Conservation (phyloP, 2,329 filamentous ascomycete genomes). For the Chalaropsis ovoidea region DNA sequence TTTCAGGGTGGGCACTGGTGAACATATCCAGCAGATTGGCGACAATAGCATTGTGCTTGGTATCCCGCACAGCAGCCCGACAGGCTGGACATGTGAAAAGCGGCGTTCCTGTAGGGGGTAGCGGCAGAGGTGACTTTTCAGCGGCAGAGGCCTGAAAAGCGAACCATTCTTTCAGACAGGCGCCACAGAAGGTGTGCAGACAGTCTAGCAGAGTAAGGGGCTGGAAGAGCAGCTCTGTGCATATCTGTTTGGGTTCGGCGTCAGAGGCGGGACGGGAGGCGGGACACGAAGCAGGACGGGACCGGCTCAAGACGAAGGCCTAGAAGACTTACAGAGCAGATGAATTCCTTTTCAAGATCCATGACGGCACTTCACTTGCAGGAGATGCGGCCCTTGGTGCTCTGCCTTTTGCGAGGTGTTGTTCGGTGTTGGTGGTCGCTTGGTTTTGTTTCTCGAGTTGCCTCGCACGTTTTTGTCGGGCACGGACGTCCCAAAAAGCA, state of each 20-base stretch:
- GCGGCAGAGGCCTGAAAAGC: slow-evolving; percentile 59
- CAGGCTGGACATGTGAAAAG: slow-evolving; percentile 87
- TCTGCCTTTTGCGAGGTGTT: background rate
- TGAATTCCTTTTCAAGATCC: slow-evolving; percentile 87
- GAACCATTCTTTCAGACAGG: slow-evolving; percentile 95
- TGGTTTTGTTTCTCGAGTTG: background rate
- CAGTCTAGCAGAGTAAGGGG: slow-evolving; percentile 86
- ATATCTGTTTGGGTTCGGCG: slow-evolving; percentile 55
- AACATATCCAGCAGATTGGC: slow-evolving; percentile 86
- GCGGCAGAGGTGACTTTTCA: slow-evolving; percentile 40
- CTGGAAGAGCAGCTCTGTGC: slow-evolving; percentile 87
- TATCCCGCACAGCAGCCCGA: slow-evolving; percentile 74
- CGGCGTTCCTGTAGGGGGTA: slow-evolving; percentile 39
- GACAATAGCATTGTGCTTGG: slow-evolving; percentile 80
- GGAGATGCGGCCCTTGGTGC: background rate
- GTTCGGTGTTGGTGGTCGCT: background rate
- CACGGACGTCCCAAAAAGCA: background rate
- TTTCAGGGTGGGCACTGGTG: slow-evolving; percentile 65
- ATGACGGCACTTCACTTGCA: slow-evolving; percentile 29
- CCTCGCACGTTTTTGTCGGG: background rate
- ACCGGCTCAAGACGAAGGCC: background rate
- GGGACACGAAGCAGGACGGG: background rate
- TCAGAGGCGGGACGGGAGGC: slow-evolving; percentile 14
- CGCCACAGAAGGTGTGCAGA: slow-evolving; percentile 90
- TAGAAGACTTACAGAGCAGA: slow-evolving; percentile 69